Percentiles rank a stretch among this genome's conserved stretches.
phyloP scores from a whole-genome alignment of 306 rosid genomes.

The Adenanthera pavonina region DNA sequence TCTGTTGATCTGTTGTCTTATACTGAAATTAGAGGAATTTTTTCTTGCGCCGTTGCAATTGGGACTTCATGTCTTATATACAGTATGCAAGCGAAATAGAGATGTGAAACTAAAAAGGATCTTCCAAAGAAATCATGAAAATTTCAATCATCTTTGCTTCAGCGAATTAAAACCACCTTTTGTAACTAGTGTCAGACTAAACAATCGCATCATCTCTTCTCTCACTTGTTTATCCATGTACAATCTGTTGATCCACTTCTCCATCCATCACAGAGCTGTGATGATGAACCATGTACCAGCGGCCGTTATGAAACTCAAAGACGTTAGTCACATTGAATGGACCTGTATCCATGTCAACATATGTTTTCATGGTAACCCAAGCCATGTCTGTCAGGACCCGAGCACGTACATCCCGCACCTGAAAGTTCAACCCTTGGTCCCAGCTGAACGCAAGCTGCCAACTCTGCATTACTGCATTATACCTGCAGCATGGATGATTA shows the following conservation, averaged over 20 bases:
- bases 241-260: constrained; percentile 68
- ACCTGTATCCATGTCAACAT: constrained; percentile 74
- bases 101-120: constrained; percentile 56
- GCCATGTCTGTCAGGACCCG: constrained; percentile 91
- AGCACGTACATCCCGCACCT: constrained; percentile 85
- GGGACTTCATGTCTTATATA: constrained; percentile 53
- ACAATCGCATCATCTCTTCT: constrained; percentile 45
- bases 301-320: constrained; percentile 78
- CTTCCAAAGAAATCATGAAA: constrained; percentile 55
- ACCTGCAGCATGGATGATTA: constrained; percentile 56
- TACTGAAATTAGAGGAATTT: constrained; percentile 35
- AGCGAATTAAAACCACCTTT: constrained; percentile 55
- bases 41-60: constrained; percentile 40
- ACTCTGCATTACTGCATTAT: constrained; percentile 76
- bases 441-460: constrained; percentile 90
- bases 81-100: constrained; percentile 65
- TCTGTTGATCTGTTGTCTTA: constrained; percentile 31
- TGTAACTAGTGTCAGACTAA: constrained; percentile 61
- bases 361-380: constrained; percentile 95
- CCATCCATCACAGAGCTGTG: constrained; percentile 89
- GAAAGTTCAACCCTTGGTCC: constrained; percentile 88
- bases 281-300: constrained; percentile 97
- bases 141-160: constrained; percentile 64
- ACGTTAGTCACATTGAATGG: constrained; percentile 84
- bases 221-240: constrained; percentile 62